phyloP scores from a whole-genome alignment of 495 filamentous ascomycete genomes.

The Hypoxylon crocopeplum region DNA sequence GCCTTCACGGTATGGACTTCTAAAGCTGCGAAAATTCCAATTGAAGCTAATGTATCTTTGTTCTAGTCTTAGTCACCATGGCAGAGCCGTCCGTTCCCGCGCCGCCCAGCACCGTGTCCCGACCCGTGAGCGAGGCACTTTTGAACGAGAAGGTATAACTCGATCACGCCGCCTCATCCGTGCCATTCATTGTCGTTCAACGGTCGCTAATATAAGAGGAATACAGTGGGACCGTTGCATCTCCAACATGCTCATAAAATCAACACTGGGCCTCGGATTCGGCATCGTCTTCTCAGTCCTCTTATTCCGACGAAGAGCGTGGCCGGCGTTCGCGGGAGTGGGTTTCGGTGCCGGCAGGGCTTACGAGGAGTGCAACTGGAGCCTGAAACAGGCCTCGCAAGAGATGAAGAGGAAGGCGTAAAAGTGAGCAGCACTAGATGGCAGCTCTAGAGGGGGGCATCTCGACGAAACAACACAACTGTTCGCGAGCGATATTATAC shows the following conservation, averaged over 20 bases:
- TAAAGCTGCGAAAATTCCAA: constrained; percentile 3
- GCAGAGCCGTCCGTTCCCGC: constrained; percentile 50
- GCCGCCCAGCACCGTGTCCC: constrained; percentile 53
- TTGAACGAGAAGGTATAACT: constrained; percentile 88
- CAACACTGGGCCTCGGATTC: constrained; percentile 89
- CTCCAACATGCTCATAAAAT: constrained; percentile 94
- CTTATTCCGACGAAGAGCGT: constrained; percentile 95
- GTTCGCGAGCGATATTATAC: constrained; percentile 22
- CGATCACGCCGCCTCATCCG: not conserved
- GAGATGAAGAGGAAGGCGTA: constrained; percentile 56
- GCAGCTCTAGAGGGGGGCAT: constrained; percentile 6
- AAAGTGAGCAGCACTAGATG: constrained; percentile 11
- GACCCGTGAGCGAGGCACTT: constrained; percentile 90
- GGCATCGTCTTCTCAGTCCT: constrained; percentile 98
- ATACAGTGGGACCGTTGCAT: constrained; percentile 95
- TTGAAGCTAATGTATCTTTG: constrained; percentile 11
- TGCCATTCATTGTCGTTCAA: not conserved
- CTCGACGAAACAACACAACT: constrained; percentile 20
- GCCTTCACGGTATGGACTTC: constrained; percentile 11
- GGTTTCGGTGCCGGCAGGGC: constrained; percentile 96
- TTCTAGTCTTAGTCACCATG: constrained; percentile 42
- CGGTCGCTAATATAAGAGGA: constrained; percentile 30
- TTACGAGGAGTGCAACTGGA: constrained; percentile 88
- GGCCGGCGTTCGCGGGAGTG: constrained; percentile 89
- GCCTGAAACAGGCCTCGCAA: constrained; percentile 61